A percentile compares a stretch with the other conserved stretches of the same genome.
These are phyloP conservation scores for Pistacia atlantica DNA, from an alignment of 345 rosid genomes.

Conservation along the genomic window DNA sequence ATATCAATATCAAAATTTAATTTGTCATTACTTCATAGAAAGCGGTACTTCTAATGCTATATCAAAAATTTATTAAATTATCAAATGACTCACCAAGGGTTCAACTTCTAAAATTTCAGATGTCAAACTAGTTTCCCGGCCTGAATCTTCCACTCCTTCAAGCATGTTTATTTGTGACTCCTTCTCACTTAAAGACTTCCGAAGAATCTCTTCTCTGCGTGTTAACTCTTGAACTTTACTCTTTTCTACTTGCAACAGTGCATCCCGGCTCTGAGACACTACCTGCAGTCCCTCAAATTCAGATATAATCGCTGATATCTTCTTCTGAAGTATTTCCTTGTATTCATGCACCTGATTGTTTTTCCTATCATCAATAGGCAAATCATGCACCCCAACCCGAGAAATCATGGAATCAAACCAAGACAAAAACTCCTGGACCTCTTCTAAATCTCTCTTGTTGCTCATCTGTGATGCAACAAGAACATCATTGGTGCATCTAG, in stretches of 20 bases:
- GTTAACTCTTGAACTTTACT: constrained; percentile 71
- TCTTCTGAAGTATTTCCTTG: constrained; percentile 70
- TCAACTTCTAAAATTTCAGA: constrained; percentile 84
- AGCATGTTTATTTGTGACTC: constrained; percentile 64
- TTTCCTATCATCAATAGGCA: constrained; percentile 41
- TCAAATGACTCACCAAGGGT: constrained; percentile 73
- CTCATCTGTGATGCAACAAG: constrained; percentile 71
- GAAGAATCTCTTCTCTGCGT: constrained; percentile 60
- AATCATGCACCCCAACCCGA: constrained; percentile 42
- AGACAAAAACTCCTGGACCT: constrained; percentile 52
- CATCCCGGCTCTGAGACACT: constrained; percentile 59
- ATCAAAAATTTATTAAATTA: constrained; percentile 9
- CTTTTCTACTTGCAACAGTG: constrained; percentile 67
- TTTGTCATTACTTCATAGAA: neutral
- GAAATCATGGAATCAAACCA: constrained; percentile 66
- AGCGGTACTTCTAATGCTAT: neutral
- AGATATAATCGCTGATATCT: constrained; percentile 53
- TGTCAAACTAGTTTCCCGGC: constrained; percentile 33
- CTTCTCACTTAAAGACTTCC: constrained; percentile 64
- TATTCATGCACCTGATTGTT: constrained; percentile 36
- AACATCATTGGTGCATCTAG: constrained; percentile 88
- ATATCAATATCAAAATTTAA: neutral
- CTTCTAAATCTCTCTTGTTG: constrained; percentile 56
- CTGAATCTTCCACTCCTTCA: constrained; percentile 43
- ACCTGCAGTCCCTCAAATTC: constrained; percentile 57